These are phyloP conservation scores for Euphorbia corollata DNA, from an alignment of 441 rosid species.

Conservation along the genomic window DNA sequence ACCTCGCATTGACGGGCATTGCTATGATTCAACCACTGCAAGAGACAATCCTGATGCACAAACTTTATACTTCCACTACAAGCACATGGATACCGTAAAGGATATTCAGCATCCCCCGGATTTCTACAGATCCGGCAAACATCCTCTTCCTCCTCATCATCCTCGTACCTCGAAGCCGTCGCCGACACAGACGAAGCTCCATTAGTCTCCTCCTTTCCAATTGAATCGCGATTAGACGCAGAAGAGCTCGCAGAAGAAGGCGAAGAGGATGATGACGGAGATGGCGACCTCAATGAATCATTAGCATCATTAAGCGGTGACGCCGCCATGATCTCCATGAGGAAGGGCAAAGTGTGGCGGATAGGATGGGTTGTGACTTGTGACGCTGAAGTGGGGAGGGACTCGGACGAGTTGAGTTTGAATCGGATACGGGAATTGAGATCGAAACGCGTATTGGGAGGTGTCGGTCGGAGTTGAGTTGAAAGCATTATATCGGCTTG, in stretches of 20 bases:
- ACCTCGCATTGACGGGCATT: slow-evolving; percentile 99
- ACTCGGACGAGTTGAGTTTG: slow-evolving; percentile 25
- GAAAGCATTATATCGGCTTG: background rate
- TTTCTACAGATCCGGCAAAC: slow-evolving; percentile 99
- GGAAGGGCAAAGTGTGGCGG: background rate
- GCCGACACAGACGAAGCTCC: slow-evolving; percentile 15
- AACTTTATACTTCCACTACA: slow-evolving; percentile 97
- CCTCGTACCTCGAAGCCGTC: slow-evolving; percentile 32
- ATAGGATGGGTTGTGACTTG: slow-evolving; percentile 11
- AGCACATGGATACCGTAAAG: slow-evolving; percentile 89
- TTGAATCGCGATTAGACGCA: slow-evolving; percentile 23
- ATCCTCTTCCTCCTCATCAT: slow-evolving; percentile 91
- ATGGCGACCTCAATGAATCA: slow-evolving; percentile 17
- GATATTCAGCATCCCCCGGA: slow-evolving; percentile 87
- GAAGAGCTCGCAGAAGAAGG: slow-evolving; percentile 28
- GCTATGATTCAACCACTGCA: slow-evolving; percentile 98
- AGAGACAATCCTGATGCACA: slow-evolving; percentile 96
- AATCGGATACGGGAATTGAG: slow-evolving; percentile 4
- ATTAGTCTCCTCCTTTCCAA: slow-evolving; percentile 21
- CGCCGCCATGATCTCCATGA: slow-evolving; percentile 44
- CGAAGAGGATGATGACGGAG: slow-evolving; percentile 22
- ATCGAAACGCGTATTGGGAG: background rate
- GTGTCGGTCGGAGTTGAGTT: background rate
- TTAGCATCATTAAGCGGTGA: slow-evolving; percentile 13
- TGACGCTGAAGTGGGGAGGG: background rate